phyloP scores from a whole-genome alignment of 139 green algal genomes.

The Chlorella sp. region DNA sequence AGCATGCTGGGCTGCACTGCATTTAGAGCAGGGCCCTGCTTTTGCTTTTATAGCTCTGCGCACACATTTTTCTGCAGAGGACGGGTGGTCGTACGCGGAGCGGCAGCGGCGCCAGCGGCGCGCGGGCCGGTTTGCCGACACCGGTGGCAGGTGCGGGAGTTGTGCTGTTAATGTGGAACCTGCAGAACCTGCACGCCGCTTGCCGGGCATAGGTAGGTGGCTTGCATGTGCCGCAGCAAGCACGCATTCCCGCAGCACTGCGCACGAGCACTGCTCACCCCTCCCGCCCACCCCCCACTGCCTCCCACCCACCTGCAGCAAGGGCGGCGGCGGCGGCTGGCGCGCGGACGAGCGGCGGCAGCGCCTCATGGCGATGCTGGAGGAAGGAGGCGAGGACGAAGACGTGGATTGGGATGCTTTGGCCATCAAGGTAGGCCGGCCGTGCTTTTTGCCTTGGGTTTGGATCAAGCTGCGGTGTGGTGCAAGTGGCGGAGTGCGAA shows the following conservation, averaged over 20 bases:
- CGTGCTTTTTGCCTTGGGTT: too few relatives aligned
- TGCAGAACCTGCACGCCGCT: too few relatives aligned
- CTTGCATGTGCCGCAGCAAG: too few relatives aligned
- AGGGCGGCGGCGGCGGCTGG: not conserved
- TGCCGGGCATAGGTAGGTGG: too few relatives aligned
- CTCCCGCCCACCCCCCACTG: not conserved
- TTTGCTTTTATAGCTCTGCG: too few relatives aligned
- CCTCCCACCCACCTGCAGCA: not conserved
- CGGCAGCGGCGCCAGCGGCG: constrained; percentile 37
- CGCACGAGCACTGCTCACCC: not conserved
- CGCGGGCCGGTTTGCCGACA: constrained; percentile 58
- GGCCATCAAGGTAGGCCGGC: constrained; percentile 42
- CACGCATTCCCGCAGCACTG: too few relatives aligned
- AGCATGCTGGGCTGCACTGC: not conserved
- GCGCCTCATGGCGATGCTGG: constrained; percentile 14
- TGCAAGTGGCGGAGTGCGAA: too few relatives aligned
- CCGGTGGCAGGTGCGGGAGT: constrained; percentile 11
- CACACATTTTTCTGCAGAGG: not conserved
- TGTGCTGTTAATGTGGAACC: not conserved
- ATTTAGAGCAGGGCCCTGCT: too few relatives aligned
- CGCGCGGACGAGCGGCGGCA: constrained; percentile 14
- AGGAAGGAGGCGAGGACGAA: constrained; percentile 16
- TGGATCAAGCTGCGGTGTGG: too few relatives aligned
- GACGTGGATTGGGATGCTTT: constrained; percentile 52
- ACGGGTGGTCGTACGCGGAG: constrained; percentile 38